These are phyloP conservation scores for Xylaria digitata DNA, from an alignment of 2,329 filamentous ascomycete species.

Conservation along the genomic window DNA sequence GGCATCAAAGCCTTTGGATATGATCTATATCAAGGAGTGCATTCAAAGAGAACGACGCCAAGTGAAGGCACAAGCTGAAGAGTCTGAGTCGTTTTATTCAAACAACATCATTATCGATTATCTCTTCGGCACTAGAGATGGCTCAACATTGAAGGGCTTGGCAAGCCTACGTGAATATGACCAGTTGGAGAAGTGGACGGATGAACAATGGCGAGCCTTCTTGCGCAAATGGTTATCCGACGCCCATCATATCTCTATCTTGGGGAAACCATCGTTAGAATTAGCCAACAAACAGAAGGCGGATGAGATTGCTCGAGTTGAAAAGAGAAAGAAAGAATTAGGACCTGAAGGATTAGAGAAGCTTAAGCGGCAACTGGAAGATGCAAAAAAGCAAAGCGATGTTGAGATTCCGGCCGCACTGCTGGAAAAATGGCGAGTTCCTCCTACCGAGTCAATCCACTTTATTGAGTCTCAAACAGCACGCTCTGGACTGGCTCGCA, in stretches of 20 bases:
- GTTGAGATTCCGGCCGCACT: slow-evolving; percentile 83
- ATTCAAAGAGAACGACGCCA: slow-evolving; percentile 83
- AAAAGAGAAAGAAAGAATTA: slow-evolving; percentile 80
- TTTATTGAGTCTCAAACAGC: slow-evolving; percentile 92
- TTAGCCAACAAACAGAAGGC: slow-evolving; percentile 84
- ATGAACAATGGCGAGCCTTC: slow-evolving; percentile 85
- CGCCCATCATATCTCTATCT: slow-evolving; percentile 85
- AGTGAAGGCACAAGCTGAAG: slow-evolving; percentile 85
- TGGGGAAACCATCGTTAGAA: slow-evolving; percentile 85
- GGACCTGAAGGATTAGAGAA: slow-evolving; percentile 84
- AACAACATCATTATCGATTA: slow-evolving; percentile 91
- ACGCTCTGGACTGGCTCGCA: slow-evolving; percentile 80
- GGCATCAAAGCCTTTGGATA: slow-evolving; percentile 82
- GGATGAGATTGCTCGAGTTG: slow-evolving; percentile 82
- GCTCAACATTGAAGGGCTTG: slow-evolving; percentile 75
- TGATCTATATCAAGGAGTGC: slow-evolving; percentile 90
- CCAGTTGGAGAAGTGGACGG: slow-evolving; percentile 79
- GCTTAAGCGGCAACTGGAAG: slow-evolving; percentile 79
- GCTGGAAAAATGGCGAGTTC: slow-evolving; percentile 85
- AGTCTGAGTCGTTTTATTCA: slow-evolving; percentile 82
- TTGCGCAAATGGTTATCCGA: slow-evolving; percentile 86
- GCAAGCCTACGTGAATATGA: slow-evolving; percentile 71
- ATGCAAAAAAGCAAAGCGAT: slow-evolving; percentile 89
- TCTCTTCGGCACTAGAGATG: slow-evolving; percentile 87
- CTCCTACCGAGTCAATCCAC: slow-evolving; percentile 88